phyloP scores from a whole-genome alignment of 2,329 filamentous ascomycete species.

The Gaeumannomyces sp. region DNA sequence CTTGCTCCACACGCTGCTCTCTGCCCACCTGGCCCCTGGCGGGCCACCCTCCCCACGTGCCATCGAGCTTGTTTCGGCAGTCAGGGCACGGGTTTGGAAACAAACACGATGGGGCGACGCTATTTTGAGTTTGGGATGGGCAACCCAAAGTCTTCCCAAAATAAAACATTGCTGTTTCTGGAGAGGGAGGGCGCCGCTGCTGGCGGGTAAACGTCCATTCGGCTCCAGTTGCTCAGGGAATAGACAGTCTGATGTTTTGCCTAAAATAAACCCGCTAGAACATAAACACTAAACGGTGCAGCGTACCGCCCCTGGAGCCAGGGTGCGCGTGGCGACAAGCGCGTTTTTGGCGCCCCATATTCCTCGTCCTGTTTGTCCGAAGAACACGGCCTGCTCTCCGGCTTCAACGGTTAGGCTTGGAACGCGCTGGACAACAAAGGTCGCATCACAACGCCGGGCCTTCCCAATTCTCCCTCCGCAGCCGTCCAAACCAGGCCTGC shows the following conservation, averaged over 20 bases:
- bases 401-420: no score
- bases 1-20: neutral
- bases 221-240: neutral
- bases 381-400: no score
- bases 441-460: slow-evolving; percentile 51
- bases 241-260: neutral
- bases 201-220: neutral
- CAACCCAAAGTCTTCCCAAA: neutral
- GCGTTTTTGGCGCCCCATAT: neutral
- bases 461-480: slow-evolving; percentile 74
- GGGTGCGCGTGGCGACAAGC: neutral
- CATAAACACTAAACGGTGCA: neutral
- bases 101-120: neutral
- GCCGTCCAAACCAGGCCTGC: slow-evolving; percentile 77
- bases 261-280: neutral
- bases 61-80: neutral
- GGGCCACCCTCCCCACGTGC: neutral
- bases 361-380: neutral
- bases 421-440: neutral
- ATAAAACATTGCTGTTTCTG: neutral
- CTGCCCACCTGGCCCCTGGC: neutral
- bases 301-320: no score
- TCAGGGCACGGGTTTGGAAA: neutral
- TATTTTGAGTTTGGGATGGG: neutral
- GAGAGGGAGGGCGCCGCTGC: neutral